Evolutionary conservation across 2,329 filamentous ascomycete species (phyloP), one percentile per base, ranked within the genome.

Genomic region (Fusarium mangiferae): DNA sequence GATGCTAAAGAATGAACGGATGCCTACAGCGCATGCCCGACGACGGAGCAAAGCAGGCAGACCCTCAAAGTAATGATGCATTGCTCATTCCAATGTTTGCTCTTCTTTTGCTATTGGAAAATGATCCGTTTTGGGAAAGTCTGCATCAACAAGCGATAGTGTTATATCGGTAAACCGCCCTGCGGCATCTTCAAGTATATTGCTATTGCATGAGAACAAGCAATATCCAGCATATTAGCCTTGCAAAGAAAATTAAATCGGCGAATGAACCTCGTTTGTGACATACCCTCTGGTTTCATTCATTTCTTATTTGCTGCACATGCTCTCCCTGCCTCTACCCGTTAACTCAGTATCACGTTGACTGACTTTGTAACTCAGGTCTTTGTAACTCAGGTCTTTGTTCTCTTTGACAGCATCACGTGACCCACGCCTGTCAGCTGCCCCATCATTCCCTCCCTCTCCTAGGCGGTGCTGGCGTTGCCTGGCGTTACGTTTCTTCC

Each of bases 401-500:
- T 69, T 46, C 55, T 56, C 48, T 59, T 42, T 33, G 20, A 13
- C 12, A 7, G 5, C 12, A 24, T 73, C 79, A 80, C 80, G 79
- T 80, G 78, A 80, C 60, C 60, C 57, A 17, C 30, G 35, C 36
- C 36, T 66, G 61, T 76, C 76, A 76, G 74, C 73, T 78, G 77
- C 73, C 76, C 69, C 76, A 70, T 74, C 58, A 70, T 52, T 61
- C 63, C 38, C 62, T 62, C 73, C 46, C 66, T 62, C 62, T 35
- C 44, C 49, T 59, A 66, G 72, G 69, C 66, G 69, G 66, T 75
- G 74, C 68, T 77, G 73, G 73, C 73, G 73, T 78, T 78, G 76
- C 75, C 76, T 78, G 76, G 74, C 77, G 73, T 75, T 77, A 77
- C 76, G 72, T 78, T 77, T 78, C 78, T 79, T 82, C 74, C 78